Evolutionary conservation across 164 flowering plant species (phyloP).

Genomic region (Sextonia rubra): DNA sequence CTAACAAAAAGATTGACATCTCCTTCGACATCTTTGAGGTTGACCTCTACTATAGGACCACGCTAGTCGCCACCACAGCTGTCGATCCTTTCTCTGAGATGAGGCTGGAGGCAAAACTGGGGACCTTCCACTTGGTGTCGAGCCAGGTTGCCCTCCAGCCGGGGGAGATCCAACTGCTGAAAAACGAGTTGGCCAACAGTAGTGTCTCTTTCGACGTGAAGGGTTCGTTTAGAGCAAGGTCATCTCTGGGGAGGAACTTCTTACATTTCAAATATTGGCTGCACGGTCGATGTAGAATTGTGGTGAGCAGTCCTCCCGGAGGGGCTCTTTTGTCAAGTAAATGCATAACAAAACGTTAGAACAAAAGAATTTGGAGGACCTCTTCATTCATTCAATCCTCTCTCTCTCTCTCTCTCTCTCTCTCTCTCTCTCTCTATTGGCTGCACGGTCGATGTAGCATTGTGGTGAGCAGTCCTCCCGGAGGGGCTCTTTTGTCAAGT

Average conservation of each 20-base stretch:
- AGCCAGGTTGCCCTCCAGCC: constrained; percentile 55
- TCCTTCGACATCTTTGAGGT: constrained; percentile 47
- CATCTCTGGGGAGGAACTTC: constrained; percentile 41
- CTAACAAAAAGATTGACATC: constrained; percentile 55
- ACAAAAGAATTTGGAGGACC: background rate
- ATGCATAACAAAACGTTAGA: constrained; percentile 52
- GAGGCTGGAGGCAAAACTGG: constrained; percentile 27
- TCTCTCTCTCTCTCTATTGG: constrained; percentile 29
- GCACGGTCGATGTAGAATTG: constrained; percentile 36
- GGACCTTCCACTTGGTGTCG: constrained; percentile 38
- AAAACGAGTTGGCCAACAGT: constrained; percentile 33
- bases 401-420: background rate
- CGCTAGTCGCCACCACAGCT: constrained; percentile 43
- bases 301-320: constrained; percentile 46
- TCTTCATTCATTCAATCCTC: background rate
- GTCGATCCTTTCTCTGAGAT: constrained; percentile 44
- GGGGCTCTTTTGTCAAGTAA: constrained; percentile 38
- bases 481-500: constrained; percentile 37
- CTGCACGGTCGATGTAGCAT: constrained; percentile 41
- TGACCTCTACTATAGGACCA: constrained; percentile 44
- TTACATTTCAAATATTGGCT: constrained; percentile 54
- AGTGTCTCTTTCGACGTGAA: constrained; percentile 27
- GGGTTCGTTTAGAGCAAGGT: constrained; percentile 45
- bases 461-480: constrained; percentile 46
- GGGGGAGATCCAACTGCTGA: constrained; percentile 22